Conservation (phyloP, 805 yeast genomes). For the Pichia ethanolica region DNA sequence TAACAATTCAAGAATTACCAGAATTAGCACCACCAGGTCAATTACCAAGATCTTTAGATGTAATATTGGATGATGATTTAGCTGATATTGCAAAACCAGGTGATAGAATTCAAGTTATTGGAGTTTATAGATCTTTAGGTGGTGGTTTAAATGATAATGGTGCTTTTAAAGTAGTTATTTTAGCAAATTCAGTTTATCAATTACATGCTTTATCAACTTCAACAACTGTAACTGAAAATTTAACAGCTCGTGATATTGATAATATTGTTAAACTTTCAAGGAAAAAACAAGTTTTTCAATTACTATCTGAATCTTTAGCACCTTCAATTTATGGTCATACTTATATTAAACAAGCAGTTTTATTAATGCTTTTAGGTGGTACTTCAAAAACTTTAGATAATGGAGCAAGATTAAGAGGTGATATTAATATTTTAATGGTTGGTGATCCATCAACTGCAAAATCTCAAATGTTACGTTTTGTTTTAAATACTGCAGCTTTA, state of each 20-base stretch:
- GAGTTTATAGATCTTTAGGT: slow-evolving; percentile 88
- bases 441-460: slow-evolving; percentile 99
- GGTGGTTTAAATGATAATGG: slow-evolving; percentile 55
- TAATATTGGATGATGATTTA: slow-evolving; percentile 88
- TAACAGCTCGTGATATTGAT: slow-evolving; percentile 78
- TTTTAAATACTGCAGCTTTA: slow-evolving; percentile 85
- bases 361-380: slow-evolving; percentile 89
- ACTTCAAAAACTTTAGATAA: slow-evolving; percentile 87
- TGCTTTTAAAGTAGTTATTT: slow-evolving; percentile 71
- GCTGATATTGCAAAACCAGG: slow-evolving; percentile 94
- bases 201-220: slow-evolving; percentile 76
- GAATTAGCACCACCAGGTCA: slow-evolving; percentile 98
- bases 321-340: slow-evolving; percentile 95
- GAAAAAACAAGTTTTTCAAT: slow-evolving; percentile 63
- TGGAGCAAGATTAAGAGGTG: slow-evolving; percentile 97
- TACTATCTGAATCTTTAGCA: slow-evolving; percentile 79
- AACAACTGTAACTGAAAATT: slow-evolving; percentile 55
- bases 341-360: slow-evolving; percentile 81
- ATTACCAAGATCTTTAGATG: slow-evolving; percentile 86
- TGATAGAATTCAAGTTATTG: slow-evolving; percentile 89
- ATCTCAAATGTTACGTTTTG: slow-evolving; percentile 91
- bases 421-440: slow-evolving; percentile 90
- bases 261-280: slow-evolving; percentile 75
- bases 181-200: slow-evolving; percentile 86
- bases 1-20: slow-evolving; percentile 95